Percentiles rank a stretch among this genome's conserved stretches.
phyloP scores from a whole-genome alignment of 2,329 filamentous ascomycete genomes.

The Microascus cirrosus region DNA sequence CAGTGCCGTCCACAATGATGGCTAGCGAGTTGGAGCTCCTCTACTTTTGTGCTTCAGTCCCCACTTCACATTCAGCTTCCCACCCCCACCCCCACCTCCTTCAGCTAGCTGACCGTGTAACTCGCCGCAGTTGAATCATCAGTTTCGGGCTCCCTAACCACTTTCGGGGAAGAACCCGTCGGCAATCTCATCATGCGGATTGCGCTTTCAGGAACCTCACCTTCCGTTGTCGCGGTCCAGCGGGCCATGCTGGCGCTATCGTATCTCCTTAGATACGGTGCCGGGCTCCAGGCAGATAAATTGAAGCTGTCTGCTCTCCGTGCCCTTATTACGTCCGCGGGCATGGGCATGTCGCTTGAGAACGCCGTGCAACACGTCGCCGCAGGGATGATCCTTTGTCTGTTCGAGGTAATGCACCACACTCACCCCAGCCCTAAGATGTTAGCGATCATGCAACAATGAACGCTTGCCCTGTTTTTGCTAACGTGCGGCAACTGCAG shows the following conservation, averaged over 20 bases:
- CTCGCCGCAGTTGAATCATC: neutral
- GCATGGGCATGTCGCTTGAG: slow-evolving; percentile 7
- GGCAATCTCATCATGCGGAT: slow-evolving; percentile 15
- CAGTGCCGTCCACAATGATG: neutral
- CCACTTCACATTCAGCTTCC: too few species aligned
- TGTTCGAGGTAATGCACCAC: slow-evolving; percentile 11
- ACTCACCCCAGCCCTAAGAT: too few species aligned
- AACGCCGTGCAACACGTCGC: slow-evolving; percentile 15
- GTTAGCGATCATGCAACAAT: too few species aligned
- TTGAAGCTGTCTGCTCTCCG: slow-evolving; percentile 14
- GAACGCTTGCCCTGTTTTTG: too few species aligned
- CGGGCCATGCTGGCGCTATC: slow-evolving; percentile 15
- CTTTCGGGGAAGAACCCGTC: slow-evolving; percentile 9
- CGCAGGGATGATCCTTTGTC: too few species aligned
- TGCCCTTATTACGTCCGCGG: slow-evolving; percentile 12
- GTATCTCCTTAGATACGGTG: slow-evolving; percentile 14
- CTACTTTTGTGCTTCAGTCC: too few species aligned
- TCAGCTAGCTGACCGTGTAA: neutral
- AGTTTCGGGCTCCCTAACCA: slow-evolving; percentile 5
- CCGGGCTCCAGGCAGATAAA: slow-evolving; percentile 11
- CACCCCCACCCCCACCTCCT: too few species aligned
- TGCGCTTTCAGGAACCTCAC: slow-evolving; percentile 10
- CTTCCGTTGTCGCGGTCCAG: slow-evolving; percentile 11
- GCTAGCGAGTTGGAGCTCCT: slow-evolving; percentile 3
- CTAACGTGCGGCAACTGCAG: too few species aligned